Percentiles rank a stretch among this genome's conserved stretches.
Conservation (phyloP, 148 eudicot genomes). For the Hydrangea macrophylla region DNA sequence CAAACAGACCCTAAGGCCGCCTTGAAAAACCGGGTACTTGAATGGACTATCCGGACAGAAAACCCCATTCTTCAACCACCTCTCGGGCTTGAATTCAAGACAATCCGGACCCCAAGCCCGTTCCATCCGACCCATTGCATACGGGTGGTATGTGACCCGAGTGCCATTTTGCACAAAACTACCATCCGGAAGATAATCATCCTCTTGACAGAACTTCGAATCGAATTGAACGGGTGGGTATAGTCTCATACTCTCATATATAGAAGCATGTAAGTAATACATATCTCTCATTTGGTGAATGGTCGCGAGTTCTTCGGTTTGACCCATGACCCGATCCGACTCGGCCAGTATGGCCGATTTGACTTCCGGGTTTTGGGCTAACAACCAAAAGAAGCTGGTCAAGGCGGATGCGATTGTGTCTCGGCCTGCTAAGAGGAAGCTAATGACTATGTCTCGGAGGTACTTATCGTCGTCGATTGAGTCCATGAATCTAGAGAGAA, state of each 20-base stretch:
- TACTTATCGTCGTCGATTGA: conserved; percentile 35
- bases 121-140: conserved; percentile 29
- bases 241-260: conserved; percentile 23
- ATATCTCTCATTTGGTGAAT: conserved; percentile 15
- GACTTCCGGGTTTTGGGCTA: conserved; percentile 41
- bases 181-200: conserved; percentile 20
- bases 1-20: conserved; percentile 26
- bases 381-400: conserved; percentile 43
- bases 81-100: conserved; percentile 20
- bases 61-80: conserved; percentile 19
- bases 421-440: conserved; percentile 58
- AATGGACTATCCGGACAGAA: conserved; percentile 15
- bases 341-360: conserved; percentile 38
- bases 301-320: background rate
- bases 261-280: conserved; percentile 23
- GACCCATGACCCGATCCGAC: conserved; percentile 28
- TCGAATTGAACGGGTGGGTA: conserved; percentile 28
- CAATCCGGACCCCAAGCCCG: conserved; percentile 22
- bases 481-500: conserved; percentile 56
- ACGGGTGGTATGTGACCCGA: conserved; percentile 23
- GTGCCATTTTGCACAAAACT: conserved; percentile 11
- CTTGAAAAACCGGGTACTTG: conserved; percentile 31
- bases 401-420: conserved; percentile 65
- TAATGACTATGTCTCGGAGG: conserved; percentile 53
- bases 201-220: conserved; percentile 21